These are phyloP conservation scores for Pseudogymnoascus sp. DNA, from an alignment of 2,329 filamentous ascomycete genomes.

Conservation along the genomic window DNA sequence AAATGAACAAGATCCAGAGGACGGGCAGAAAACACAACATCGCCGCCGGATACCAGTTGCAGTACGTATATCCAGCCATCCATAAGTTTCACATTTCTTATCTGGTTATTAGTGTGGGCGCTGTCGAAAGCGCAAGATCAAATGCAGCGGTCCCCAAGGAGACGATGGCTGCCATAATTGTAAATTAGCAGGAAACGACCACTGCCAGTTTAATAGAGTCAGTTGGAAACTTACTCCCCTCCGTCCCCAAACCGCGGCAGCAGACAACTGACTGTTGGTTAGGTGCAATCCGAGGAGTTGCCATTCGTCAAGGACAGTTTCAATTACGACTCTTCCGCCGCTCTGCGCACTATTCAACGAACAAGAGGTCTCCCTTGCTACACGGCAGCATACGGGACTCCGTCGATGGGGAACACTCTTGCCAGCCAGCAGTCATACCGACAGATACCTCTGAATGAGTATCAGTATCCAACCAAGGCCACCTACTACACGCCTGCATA, in stretches of 20 bases:
- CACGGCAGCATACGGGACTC: constrained; percentile 11
- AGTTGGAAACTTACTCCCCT: constrained; percentile 17
- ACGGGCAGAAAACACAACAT: constrained; percentile 19
- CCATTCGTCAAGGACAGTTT: constrained; percentile 20
- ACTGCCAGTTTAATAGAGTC: constrained; percentile 78
- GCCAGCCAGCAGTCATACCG: not conserved
- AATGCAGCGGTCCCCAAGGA: constrained; percentile 78
- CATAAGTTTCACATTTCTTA: not conserved
- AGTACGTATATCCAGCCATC: constrained; percentile 29
- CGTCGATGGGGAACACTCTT: constrained; percentile 16
- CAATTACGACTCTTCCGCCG: constrained; percentile 17
- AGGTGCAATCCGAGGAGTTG: constrained; percentile 14
- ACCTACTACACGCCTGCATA: constrained; percentile 18
- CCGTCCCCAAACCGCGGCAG: not conserved
- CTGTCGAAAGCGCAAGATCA: constrained; percentile 89
- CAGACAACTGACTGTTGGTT: not conserved
- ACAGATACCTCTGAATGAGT: constrained; percentile 11
- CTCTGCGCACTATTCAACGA: constrained; percentile 19
- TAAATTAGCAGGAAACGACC: constrained; percentile 59
- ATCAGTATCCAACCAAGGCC: constrained; percentile 17
- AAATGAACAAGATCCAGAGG: constrained; percentile 18
- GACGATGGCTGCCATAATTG: constrained; percentile 83
- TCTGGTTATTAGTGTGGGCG: constrained; percentile 60
- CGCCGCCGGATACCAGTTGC: constrained; percentile 43
- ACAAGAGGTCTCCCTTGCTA: constrained; percentile 3